Base-by-base conservation (phyloP, 306 rosid genomes). In the Rosa lucieae region DNA sequence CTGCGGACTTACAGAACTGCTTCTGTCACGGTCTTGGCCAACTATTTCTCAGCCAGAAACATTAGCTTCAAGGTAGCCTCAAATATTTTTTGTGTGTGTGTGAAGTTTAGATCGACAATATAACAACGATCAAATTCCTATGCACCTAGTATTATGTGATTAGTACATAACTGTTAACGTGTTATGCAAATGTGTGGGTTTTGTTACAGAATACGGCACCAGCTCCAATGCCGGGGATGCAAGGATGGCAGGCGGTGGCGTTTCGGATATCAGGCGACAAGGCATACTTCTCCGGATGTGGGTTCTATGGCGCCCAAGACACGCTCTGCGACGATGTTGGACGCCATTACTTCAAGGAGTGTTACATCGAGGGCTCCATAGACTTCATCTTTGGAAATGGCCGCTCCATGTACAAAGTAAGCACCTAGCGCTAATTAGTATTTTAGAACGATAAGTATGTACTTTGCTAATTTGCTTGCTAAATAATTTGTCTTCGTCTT, bases 321-420 rank as follows among this genome's bases (percentile, higher is more conserved):
- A 92, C 98, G 0, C 91, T 94, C 0, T 89, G 94, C 29, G 98
- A 94, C 82, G 98, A 94, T n/a, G 94, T 93, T 0, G 98, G 98
- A 37, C 87, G 98, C 39, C 98, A 92, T 82, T 94, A 94, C 84
- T 94, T 94, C 92, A 94, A 92, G 87, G 92, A 94, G 37, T 94
- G 98, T 77, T 90, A 90, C 72, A 92, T 94, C 21, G 87, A 94
- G 52, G 98, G 98, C 0, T 92, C 98, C 76, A 92, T 92, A 14
- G 98, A 94, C 84, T 92, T 94, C 90, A 92, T 94, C 48, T 94
- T 94, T 44, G 98, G 98, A 1, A 94, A 94, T 79, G 98, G 92
- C 26, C 90, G 97, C 35, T 94, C 98, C 84, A 90, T 94, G 90
- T 94, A 92, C 85, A 94, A 94, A 87, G 98, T 92, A 77, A 72